Evolutionary conservation across 2,329 filamentous ascomycete genomes (phyloP).

Genomic region (Calonectria hawksworthii): DNA sequence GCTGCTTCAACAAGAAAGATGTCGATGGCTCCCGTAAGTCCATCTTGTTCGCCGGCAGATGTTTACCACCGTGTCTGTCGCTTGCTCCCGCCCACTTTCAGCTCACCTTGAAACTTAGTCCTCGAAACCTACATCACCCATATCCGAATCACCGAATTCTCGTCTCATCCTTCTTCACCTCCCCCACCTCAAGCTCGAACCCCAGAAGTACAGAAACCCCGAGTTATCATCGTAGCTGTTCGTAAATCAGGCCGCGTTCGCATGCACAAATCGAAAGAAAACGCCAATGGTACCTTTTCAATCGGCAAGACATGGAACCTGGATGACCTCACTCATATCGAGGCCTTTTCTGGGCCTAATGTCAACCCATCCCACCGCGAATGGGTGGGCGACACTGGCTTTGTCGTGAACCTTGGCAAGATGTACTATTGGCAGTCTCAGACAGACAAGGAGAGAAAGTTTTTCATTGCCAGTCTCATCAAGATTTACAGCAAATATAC

Average conservation of each 20-base stretch:
- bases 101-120: conserved; percentile 46
- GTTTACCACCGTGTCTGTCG: background rate
- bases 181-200: conserved; percentile 83
- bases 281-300: conserved; percentile 92
- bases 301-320: conserved; percentile 99
- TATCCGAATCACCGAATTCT: conserved; percentile 91
- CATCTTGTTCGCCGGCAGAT: conserved; percentile 18
- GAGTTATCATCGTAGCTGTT: conserved; percentile 94
- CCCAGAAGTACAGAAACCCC: conserved; percentile 83
- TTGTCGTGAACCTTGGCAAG: conserved; percentile 90
- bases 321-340: conserved; percentile 87
- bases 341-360: conserved; percentile 80
- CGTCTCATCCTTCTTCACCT: conserved; percentile 83
- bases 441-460: conserved; percentile 96
- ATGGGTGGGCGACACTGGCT: conserved; percentile 88
- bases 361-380: conserved; percentile 72
- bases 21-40: conserved; percentile 85
- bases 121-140: conserved; percentile 97
- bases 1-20: conserved; percentile 93
- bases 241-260: conserved; percentile 92
- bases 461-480: conserved; percentile 95
- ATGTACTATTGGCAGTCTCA: conserved; percentile 98
- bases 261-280: conserved; percentile 97
- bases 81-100: background rate
- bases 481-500: conserved; percentile 99